A percentile compares a stretch with the other conserved stretches of the same genome.
phyloP scores from a whole-genome alignment of 2,329 filamentous ascomycete species.

The Akanthomyces lecanii region DNA sequence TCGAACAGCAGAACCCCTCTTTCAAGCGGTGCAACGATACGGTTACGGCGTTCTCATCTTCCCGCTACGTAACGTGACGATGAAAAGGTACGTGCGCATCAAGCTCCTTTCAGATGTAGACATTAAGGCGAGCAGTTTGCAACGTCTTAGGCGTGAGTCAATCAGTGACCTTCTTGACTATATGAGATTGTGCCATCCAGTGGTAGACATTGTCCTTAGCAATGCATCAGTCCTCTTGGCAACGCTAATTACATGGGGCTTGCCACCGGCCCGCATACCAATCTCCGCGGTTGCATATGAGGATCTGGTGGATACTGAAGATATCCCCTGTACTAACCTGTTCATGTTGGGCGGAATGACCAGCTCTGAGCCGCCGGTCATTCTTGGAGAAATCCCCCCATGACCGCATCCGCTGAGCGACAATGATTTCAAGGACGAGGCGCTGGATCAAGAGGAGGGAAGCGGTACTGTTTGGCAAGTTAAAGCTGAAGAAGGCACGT shows the following conservation, averaged over 20 bases:
- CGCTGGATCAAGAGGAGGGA: not conserved
- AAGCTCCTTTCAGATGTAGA: not conserved
- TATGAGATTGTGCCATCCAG: not conserved
- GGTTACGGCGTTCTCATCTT: conserved; percentile 3
- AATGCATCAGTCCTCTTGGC: not conserved
- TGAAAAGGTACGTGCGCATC: not conserved
- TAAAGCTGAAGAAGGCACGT: not conserved
- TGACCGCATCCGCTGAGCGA: not conserved
- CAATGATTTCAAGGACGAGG: not conserved
- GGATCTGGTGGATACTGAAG: not conserved
- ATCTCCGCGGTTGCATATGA: not conserved
- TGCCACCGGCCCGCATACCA: not conserved
- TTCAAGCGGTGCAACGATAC: not conserved
- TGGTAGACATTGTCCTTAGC: not conserved
- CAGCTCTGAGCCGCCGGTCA: not conserved
- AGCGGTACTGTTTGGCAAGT: not conserved
- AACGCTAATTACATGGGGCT: not conserved
- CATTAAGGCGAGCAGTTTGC: not conserved
- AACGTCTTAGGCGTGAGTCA: not conserved
- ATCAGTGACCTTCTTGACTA: conserved; percentile 1
- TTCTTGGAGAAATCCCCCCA: not conserved
- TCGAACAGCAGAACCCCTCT: not conserved
- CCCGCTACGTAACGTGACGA: not conserved
- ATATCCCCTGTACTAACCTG: not conserved
- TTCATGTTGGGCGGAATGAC: not conserved